Evolutionary conservation across 768 basidiomycete genomes (phyloP).

Genomic region (Amanita pallidorosea): DNA sequence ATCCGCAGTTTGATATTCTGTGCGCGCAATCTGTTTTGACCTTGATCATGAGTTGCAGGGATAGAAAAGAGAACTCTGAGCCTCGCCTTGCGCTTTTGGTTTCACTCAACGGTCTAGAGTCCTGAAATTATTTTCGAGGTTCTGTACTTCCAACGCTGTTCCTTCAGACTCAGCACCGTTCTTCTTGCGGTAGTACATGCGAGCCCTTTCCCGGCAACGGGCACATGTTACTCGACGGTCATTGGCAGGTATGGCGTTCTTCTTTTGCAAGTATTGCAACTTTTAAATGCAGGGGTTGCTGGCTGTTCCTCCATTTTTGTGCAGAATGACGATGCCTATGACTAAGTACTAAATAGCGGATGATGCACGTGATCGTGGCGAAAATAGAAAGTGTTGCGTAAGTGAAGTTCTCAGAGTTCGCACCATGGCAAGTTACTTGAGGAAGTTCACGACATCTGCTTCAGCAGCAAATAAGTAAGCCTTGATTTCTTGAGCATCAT

Average conservation of each 20-base stretch:
- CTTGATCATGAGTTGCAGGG: not conserved
- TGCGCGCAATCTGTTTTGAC: not conserved
- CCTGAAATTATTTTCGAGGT: not conserved
- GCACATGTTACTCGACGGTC: not conserved
- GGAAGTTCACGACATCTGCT: slow-evolving; percentile 40
- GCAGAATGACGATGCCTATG: too few species aligned
- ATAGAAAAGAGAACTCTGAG: not conserved
- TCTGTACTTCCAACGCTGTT: not conserved
- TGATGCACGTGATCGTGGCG: not conserved
- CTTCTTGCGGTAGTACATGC: not conserved
- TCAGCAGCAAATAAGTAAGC: slow-evolving; percentile 28
- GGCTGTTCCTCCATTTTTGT: not conserved
- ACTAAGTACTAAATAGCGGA: too few species aligned
- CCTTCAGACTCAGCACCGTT: not conserved
- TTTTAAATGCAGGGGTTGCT: not conserved
- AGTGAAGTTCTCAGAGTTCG: not conserved
- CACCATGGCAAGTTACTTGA: slow-evolving; percentile 39
- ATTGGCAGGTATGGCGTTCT: not conserved
- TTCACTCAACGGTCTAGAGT: not conserved
- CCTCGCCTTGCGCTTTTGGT: not conserved
- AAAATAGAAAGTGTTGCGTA: not conserved
- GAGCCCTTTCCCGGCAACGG: not conserved
- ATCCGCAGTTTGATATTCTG: not conserved
- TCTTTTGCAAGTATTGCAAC: not conserved
- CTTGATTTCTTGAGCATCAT: slow-evolving; percentile 11